phyloP scores from a whole-genome alignment of 2,329 filamentous ascomycete genomes.

The Colletotrichum kahawae region DNA sequence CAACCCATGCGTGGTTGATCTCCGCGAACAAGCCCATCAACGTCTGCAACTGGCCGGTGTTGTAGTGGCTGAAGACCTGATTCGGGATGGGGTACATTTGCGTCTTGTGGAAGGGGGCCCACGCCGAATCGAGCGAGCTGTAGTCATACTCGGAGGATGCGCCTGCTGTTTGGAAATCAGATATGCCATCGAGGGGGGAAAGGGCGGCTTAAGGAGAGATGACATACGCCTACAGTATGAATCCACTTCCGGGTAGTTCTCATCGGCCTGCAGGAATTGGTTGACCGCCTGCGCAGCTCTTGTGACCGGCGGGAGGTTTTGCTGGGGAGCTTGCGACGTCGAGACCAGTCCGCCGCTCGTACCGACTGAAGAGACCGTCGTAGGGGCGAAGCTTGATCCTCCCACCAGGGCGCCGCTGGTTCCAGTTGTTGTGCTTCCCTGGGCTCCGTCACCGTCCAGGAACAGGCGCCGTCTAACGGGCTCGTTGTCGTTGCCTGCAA shows the following conservation, averaged over 20 bases:
- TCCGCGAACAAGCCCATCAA: constrained; percentile 95
- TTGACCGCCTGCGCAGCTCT: constrained; percentile 87
- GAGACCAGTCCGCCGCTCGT: constrained; percentile 33
- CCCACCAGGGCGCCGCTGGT: constrained; percentile 5
- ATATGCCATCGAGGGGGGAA: background rate
- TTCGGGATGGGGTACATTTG: constrained; percentile 91
- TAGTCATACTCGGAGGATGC: constrained; percentile 92
- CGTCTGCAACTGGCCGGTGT: constrained; percentile 85
- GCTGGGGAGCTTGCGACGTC: constrained; percentile 49
- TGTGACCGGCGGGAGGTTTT: constrained; percentile 69
- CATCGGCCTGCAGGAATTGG: constrained; percentile 75
- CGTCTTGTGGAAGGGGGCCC: constrained; percentile 88
- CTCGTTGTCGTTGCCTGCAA: constrained; percentile 38
- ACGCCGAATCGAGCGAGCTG: constrained; percentile 67
- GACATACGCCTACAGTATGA: constrained; percentile 84
- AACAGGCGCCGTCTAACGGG: constrained; percentile 60
- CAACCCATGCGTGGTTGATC: constrained; percentile 93
- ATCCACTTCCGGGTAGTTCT: constrained; percentile 86
- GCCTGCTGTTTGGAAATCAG: constrained; percentile 68
- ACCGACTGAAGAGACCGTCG: constrained; percentile 29
- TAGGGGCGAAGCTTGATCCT: constrained; percentile 18
- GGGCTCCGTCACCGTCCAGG: constrained; percentile 25
- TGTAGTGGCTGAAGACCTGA: constrained; percentile 90
- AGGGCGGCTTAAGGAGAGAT: accelerated
- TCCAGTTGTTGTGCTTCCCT: constrained; percentile 1